A percentile compares a stretch with the other conserved stretches of the same genome.
These are phyloP conservation scores for Annulohypoxylon moriforme DNA, from an alignment of 495 filamentous ascomycete species.

Conservation along the genomic window DNA sequence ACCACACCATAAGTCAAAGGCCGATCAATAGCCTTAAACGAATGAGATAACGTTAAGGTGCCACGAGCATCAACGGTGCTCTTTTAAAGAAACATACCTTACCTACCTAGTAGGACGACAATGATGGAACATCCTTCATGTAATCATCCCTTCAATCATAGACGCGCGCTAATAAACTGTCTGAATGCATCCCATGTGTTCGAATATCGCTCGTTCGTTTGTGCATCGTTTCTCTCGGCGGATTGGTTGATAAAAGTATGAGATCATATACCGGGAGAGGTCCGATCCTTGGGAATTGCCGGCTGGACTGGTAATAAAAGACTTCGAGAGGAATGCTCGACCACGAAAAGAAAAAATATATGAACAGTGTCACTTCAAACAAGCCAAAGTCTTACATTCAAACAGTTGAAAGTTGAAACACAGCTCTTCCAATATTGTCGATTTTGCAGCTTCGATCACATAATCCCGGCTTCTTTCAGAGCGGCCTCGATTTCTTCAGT, in stretches of 20 bases:
- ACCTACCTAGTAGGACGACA: not conserved
- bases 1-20: conserved; percentile 26
- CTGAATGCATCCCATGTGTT: conserved; percentile 10
- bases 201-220: conserved; percentile 17
- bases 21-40: conserved; percentile 43
- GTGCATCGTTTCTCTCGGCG: conserved; percentile 10
- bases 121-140: conserved; percentile 15
- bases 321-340: not conserved
- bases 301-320: conserved; percentile 6
- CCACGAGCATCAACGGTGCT: conserved; percentile 53
- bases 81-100: conserved; percentile 34
- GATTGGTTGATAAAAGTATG: not conserved
- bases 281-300: conserved; percentile 9
- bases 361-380: conserved; percentile 31
- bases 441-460: conserved; percentile 48
- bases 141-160: conserved; percentile 14
- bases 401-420: conserved; percentile 15
- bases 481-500: conserved; percentile 47
- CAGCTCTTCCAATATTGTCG: conserved; percentile 9
- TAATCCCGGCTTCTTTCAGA: conserved; percentile 53
- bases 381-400: conserved; percentile 28
- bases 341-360: conserved; percentile 12
- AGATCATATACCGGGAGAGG: conserved; percentile 11
- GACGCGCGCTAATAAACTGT: conserved; percentile 14
- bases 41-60: conserved; percentile 54